phyloP scores from a whole-genome alignment of 2,329 filamentous ascomycete genomes.

The Eutypella sp. region DNA sequence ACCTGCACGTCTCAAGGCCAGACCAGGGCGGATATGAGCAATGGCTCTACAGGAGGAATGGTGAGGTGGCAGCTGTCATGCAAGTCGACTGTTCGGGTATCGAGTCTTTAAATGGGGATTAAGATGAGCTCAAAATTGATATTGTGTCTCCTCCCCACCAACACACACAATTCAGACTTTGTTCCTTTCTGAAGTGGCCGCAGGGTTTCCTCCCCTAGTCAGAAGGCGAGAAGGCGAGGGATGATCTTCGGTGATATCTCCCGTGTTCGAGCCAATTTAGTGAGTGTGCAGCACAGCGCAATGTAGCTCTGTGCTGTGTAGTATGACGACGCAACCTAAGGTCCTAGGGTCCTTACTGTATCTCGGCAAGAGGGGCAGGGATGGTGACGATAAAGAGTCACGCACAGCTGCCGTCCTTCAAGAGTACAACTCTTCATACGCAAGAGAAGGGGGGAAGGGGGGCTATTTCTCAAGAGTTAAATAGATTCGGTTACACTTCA shows the following conservation, averaged over 20 bases:
- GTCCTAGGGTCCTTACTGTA: too few relatives aligned
- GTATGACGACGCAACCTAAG: too few relatives aligned
- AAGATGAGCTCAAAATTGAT: conserved; percentile 1
- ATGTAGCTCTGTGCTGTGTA: too few relatives aligned
- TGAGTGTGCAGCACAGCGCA: neutral
- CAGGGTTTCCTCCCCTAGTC: neutral
- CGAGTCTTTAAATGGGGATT: conserved; percentile 15
- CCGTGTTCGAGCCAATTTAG: neutral
- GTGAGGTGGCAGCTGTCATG: conserved; percentile 44
- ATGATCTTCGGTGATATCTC: neutral
- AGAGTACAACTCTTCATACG: too few relatives aligned
- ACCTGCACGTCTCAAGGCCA: conserved; percentile 23
- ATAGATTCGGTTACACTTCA: too few relatives aligned
- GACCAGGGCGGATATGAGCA: conserved; percentile 34
- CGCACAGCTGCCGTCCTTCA: too few relatives aligned
- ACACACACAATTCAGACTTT: conserved; percentile 1
- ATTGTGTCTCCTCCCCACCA: conserved; percentile 3
- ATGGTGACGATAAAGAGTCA: too few relatives aligned
- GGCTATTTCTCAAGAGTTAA: too few relatives aligned
- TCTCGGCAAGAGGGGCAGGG: too few relatives aligned
- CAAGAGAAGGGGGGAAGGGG: too few relatives aligned
- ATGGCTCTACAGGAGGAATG: conserved; percentile 35
- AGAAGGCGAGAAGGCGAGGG: too few relatives aligned
- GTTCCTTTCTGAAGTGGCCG: neutral
- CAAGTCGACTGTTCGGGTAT: conserved; percentile 40